Conservation (phyloP, 164 flowering plant species). For the Umbellularia californica region DNA sequence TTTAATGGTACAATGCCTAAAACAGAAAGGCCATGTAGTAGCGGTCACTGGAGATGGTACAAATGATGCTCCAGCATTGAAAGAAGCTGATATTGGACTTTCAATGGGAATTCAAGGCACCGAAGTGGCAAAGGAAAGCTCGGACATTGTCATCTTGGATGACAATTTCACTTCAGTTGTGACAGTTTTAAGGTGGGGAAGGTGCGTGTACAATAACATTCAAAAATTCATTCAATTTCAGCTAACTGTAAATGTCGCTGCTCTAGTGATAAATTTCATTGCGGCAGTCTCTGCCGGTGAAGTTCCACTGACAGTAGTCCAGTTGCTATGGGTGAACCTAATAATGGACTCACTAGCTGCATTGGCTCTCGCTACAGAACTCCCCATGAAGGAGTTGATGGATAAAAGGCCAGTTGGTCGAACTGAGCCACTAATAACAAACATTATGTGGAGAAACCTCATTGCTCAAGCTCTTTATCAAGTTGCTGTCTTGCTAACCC, state of each 20-base stretch:
- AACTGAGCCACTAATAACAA: constrained; percentile 12
- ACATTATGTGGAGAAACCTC: constrained; percentile 13
- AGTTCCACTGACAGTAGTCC: constrained; percentile 34
- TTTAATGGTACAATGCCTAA: constrained; percentile 37
- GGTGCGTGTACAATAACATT: constrained; percentile 36
- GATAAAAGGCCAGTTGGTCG: constrained; percentile 10
- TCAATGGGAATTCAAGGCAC: constrained; percentile 45
- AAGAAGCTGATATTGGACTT: constrained; percentile 35
- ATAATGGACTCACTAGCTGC: constrained; percentile 28
- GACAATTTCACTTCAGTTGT: constrained; percentile 38
- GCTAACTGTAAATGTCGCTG: constrained; percentile 42
- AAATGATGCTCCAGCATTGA: constrained; percentile 57
- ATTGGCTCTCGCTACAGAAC: constrained; percentile 8
- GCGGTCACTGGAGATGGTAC: constrained; percentile 47
- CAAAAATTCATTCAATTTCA: constrained; percentile 49
- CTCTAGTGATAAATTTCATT: constrained; percentile 32
- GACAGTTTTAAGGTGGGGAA: constrained; percentile 39
- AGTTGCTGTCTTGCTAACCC: constrained; percentile 1
- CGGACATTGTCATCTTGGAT: constrained; percentile 36
- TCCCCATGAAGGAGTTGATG: constrained; percentile 10
- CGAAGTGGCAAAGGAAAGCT: constrained; percentile 34
- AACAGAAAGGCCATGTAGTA: constrained; percentile 36
- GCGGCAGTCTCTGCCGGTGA: constrained; percentile 33
- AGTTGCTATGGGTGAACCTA: constrained; percentile 42
- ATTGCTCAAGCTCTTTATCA: constrained; percentile 11